phyloP scores from a whole-genome alignment of 2,329 filamentous ascomycete genomes.

The Pseudovirgaria hyperparasitica region DNA sequence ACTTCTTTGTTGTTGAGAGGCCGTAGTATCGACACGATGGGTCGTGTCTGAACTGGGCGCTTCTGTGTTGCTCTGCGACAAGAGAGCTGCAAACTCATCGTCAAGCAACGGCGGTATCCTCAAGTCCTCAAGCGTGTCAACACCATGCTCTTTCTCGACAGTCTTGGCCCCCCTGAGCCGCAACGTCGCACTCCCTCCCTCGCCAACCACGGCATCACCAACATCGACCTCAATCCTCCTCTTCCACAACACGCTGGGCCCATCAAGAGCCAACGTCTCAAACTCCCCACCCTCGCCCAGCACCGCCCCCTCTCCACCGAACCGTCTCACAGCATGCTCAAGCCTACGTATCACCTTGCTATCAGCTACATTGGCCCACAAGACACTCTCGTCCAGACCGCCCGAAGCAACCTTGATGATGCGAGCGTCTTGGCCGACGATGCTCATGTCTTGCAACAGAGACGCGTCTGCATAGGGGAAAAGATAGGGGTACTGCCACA shows the following conservation, averaged over 20 bases:
- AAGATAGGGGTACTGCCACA: constrained; percentile 82
- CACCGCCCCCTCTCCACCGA: constrained; percentile 59
- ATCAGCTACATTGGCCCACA: constrained; percentile 70
- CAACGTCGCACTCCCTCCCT: constrained; percentile 67
- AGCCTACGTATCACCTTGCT: constrained; percentile 33
- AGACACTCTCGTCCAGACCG: constrained; percentile 64
- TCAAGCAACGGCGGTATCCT: constrained; percentile 58
- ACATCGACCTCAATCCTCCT: constrained; percentile 52
- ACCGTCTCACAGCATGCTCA: constrained; percentile 47
- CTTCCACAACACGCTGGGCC: constrained; percentile 61
- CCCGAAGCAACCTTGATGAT: constrained; percentile 93
- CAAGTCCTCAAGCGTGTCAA: constrained; percentile 18
- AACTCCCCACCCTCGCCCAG: constrained; percentile 93
- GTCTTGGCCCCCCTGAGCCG: constrained; percentile 47
- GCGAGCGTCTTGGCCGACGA: constrained; percentile 66
- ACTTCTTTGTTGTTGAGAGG: background rate
- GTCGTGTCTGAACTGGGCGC: background rate
- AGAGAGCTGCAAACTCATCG: constrained; percentile 37
- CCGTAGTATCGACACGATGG: background rate
- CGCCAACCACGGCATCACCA: constrained; percentile 48
- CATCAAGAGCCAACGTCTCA: constrained; percentile 80
- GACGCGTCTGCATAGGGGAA: constrained; percentile 37
- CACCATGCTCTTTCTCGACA: constrained; percentile 28
- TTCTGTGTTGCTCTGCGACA: constrained; percentile 21
- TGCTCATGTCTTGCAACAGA: constrained; percentile 70